Evolutionary conservation across 345 rosid species (phyloP).

Genomic region (Populus simonii): DNA sequence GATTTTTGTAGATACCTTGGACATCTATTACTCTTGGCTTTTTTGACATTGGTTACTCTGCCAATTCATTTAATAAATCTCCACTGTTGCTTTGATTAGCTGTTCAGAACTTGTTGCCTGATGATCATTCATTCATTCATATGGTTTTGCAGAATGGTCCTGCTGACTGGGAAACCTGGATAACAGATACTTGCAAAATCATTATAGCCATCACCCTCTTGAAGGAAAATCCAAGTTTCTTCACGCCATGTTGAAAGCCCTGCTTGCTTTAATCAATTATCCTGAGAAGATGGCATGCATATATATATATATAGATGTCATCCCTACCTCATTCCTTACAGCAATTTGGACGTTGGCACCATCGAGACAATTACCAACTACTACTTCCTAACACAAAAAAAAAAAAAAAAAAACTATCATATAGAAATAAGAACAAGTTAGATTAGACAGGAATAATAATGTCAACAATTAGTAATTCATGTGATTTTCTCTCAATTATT

Average conservation of each 20-base stretch:
- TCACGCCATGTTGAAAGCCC: too few relatives aligned
- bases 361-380: neutral
- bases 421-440: neutral
- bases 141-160: constrained; percentile 1
- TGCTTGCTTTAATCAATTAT: too few relatives aligned
- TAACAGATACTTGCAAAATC: too few relatives aligned
- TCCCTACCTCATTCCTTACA: too few relatives aligned
- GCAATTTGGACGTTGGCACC: too few relatives aligned
- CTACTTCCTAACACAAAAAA: neutral
- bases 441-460: neutral
- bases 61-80: neutral
- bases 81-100: neutral
- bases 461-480: neutral
- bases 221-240: neutral
- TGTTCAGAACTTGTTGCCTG: neutral
- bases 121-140: neutral
- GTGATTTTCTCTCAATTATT: neutral
- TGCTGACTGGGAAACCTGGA: neutral
- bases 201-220: too few relatives aligned
- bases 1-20: constrained; percentile 1
- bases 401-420: too few relatives aligned
- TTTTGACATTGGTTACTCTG: constrained; percentile 3
- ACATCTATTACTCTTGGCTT: neutral
- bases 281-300: too few relatives aligned
- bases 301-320: too few relatives aligned